Evolutionary conservation across 2,329 filamentous ascomycete genomes (phyloP), one percentile per base, ranked within the genome.

Genomic region (Penicillium verrucosum): DNA sequence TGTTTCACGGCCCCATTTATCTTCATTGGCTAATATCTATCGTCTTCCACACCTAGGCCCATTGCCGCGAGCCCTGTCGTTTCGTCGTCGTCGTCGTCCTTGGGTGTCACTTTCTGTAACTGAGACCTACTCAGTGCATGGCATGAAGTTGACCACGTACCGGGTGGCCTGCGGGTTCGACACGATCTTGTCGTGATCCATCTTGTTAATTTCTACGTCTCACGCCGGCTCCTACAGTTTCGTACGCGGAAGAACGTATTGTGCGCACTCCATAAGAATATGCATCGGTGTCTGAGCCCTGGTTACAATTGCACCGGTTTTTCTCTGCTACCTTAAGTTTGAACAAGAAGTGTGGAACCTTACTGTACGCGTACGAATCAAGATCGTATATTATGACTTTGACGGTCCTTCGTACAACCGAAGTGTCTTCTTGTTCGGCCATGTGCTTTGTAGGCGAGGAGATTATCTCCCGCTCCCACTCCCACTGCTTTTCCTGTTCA

Each of bases 331-430:
- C 49, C 3, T 59, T 60, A 14, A 62, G 61, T 3, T 59, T 57
- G 0, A 38, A 60, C 0, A 65, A 30, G 37, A 60, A 60, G 18
- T 60, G 44, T 0, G 42, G 16, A 1, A 64, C 1, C 54, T 30
- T 16, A 51, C 49, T 2, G 47, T 58, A 0, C 57, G 46, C 10
- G 61, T 54, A 27, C 61, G 43, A 3, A 64, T 56, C 1, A 59
- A 2, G 4, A 63, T 56, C 0, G 50, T 41, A 2, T 18, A 27
- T 1, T 57, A 42, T 1, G 44, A 23, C 34, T 61, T 63, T 1
- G 37, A 25, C 0, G 56, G 40, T 1, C 45, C 42, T 6, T 52
- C 41, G 23, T 56, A 63, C 14, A 57, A 3, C 2, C 25, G 16
- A 0, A 56, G 43, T 1, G 34, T 50, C 54, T 52, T 56, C 48